phyloP scores from a whole-genome alignment of 495 filamentous ascomycete genomes.

The Pseudomonodictys pantanalensis region DNA sequence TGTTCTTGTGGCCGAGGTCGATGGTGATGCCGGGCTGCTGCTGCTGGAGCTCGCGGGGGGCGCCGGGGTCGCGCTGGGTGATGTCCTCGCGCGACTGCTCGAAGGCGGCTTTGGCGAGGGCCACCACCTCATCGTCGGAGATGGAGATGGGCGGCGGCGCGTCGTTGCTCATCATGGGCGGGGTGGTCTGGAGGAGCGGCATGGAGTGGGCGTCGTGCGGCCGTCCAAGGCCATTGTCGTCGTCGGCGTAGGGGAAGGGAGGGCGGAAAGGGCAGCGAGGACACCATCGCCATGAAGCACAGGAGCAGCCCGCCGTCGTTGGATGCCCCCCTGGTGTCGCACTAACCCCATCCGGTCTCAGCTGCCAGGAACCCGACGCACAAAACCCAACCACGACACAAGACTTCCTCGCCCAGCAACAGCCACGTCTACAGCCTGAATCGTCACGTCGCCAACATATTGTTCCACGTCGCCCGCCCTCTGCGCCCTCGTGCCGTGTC shows the following conservation, averaged over 20 bases:
- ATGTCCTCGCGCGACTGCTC: slow-evolving; percentile 31
- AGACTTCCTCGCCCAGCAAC: neutral
- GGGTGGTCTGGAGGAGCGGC: neutral
- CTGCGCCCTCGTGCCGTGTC: too few species aligned
- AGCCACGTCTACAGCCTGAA: slow-evolving; percentile 12
- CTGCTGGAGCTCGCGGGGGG: slow-evolving; percentile 28
- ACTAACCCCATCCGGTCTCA: neutral
- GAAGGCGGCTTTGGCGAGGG: slow-evolving; percentile 31
- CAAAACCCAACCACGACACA: neutral
- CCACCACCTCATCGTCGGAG: slow-evolving; percentile 34
- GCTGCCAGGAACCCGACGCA: neutral
- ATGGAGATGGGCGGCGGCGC: slow-evolving; percentile 26
- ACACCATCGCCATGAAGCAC: neutral
- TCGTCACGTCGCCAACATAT: slow-evolving; percentile 1
- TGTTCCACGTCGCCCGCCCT: neutral
- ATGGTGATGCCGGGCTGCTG: slow-evolving; percentile 74
- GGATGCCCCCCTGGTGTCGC: neutral
- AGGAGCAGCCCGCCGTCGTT: neutral
- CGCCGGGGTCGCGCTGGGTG: slow-evolving; percentile 23
- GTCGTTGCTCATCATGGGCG: slow-evolving; percentile 35
- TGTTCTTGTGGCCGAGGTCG: slow-evolving; percentile 79
- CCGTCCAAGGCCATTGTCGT: too few species aligned
- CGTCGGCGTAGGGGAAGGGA: slow-evolving; percentile 3
- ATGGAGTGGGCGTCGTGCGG: too few species aligned
- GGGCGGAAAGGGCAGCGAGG: neutral